These are phyloP conservation scores for Laguncularia racemosa DNA, from an alignment of 345 rosid genomes.

Conservation along the genomic window DNA sequence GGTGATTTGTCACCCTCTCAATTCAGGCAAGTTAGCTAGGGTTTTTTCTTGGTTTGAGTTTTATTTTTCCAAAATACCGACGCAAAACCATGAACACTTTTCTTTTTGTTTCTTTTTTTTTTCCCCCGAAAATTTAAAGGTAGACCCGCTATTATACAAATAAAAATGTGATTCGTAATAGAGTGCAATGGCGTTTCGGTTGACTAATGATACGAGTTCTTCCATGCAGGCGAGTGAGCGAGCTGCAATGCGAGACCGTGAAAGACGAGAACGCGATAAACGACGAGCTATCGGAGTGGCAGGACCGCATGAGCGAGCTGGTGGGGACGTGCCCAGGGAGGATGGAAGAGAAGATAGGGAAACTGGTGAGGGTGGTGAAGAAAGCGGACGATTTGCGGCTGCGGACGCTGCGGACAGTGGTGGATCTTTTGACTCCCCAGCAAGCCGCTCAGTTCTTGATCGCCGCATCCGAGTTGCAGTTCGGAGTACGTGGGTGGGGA, in stretches of 20 bases:
- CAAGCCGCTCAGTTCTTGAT: slow-evolving; percentile 70
- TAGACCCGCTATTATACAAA: too few relatives aligned
- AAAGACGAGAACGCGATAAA: slow-evolving; percentile 74
- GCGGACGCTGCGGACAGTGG: slow-evolving; percentile 38
- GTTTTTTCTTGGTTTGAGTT: background rate
- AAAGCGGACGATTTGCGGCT: slow-evolving; percentile 72
- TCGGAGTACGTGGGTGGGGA: slow-evolving; percentile 65
- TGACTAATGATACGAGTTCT: background rate
- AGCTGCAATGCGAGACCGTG: slow-evolving; percentile 85
- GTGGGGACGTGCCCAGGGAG: slow-evolving; percentile 8
- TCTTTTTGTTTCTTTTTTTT: too few relatives aligned
- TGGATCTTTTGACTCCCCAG: slow-evolving; percentile 51
- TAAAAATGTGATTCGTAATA: too few relatives aligned
- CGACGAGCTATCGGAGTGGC: slow-evolving; percentile 73
- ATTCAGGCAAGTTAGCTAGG: slow-evolving; percentile 35
- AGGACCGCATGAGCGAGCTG: slow-evolving; percentile 49
- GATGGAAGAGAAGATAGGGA: slow-evolving; percentile 31
- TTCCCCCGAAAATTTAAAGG: too few relatives aligned
- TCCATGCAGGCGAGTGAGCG: slow-evolving; percentile 58
- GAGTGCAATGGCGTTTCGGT: too few relatives aligned
- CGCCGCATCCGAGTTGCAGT: slow-evolving; percentile 67
- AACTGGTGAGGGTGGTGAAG: slow-evolving; percentile 33
- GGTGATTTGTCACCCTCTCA: slow-evolving; percentile 77
- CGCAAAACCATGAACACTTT: too few relatives aligned
- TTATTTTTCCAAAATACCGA: too few relatives aligned